A percentile compares a stretch with the other conserved stretches of the same genome.
phyloP scores from a whole-genome alignment of 805 yeast species.

The Cyberlindnera sargentensis region DNA sequence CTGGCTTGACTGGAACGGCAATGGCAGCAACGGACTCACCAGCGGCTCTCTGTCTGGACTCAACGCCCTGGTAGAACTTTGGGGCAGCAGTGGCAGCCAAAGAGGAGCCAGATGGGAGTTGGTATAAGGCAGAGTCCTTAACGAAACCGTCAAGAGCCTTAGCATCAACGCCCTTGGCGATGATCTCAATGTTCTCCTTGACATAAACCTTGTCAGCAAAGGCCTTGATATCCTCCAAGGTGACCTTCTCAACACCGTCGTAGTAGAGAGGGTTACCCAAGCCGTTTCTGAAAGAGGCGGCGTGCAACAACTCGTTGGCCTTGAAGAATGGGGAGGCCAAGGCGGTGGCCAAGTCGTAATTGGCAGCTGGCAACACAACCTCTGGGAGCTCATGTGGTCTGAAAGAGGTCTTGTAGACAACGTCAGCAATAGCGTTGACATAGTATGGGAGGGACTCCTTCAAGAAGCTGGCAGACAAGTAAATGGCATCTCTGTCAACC shows the following conservation, averaged over 20 bases:
- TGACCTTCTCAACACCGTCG: constrained; percentile 53
- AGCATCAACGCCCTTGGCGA: constrained; percentile 67
- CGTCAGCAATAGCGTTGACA: constrained; percentile 77
- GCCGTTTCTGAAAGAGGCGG: constrained; percentile 77
- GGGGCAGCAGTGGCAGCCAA: constrained; percentile 33
- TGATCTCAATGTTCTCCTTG: constrained; percentile 61
- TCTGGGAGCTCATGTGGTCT: constrained; percentile 81
- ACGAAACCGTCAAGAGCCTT: constrained; percentile 65
- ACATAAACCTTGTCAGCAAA: constrained; percentile 66
- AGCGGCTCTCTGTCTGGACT: constrained; percentile 55
- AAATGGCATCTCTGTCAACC: constrained; percentile 79
- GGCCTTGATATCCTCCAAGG: constrained; percentile 56
- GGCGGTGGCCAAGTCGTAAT: constrained; percentile 52
- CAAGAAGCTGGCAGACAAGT: constrained; percentile 75
- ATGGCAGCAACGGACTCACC: constrained; percentile 70
- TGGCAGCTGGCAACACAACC: constrained; percentile 73
- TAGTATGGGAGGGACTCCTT: constrained; percentile 87
- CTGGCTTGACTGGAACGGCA: constrained; percentile 68
- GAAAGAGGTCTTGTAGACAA: constrained; percentile 61
- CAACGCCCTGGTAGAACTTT: constrained; percentile 53
- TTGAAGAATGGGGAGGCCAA: constrained; percentile 42
- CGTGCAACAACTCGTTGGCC: constrained; percentile 76
- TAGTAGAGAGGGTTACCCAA: constrained; percentile 78
- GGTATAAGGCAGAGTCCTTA: constrained; percentile 54
- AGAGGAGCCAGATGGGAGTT: constrained; percentile 56